Base-by-base conservation (phyloP, 306 rosid genomes). In the Urtica urens region DNA sequence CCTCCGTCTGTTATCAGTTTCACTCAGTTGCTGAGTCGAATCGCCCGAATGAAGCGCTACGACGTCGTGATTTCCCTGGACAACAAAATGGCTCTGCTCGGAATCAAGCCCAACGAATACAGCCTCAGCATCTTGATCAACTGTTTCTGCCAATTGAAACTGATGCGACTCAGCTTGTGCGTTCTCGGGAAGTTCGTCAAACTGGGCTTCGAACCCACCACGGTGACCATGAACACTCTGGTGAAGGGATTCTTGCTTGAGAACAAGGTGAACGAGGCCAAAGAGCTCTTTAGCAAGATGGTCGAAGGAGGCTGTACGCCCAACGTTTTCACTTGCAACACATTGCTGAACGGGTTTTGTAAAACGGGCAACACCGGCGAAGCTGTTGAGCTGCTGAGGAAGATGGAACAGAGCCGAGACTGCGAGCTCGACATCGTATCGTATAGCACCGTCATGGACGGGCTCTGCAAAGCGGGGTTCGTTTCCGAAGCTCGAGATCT, bases 341-440 rank as follows among this genome's bases (percentile, higher is more conserved):
- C 41, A 22, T 48, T 72, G 46, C 27, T 72, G 3, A 67, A 76
- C 22, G 72, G 75, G 22, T 48, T 67, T 40, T 76, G 82, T 37
- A 67, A 72, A 67, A 31, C 33, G 26, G 78, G 78, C 2, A 56
- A 67, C 5, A 64, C 55, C 19, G 38, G 0, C 8, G 38, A 10
- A 2, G 78, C 72, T 1, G 34, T 72, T 38, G 46, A 16, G 21
- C 58, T 65, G 60, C 51, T 72, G 1, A 38, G 46, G 56, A 60
- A 47, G 49, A 48, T 68, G 65, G 76, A 72, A 10, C 63, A 16
- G 27, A 4, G 10, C n/a, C 39, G 52, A 20, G 39, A 26, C 18
- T 38, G 51, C 44, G 55, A 50, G 11, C 46, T 60, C 21, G 58
- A 65, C 54, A 33, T 68, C 26, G 52, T 67, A 0, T 42, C 53